Percentiles rank a stretch among this genome's conserved stretches.
phyloP scores from a whole-genome alignment of 352 stramenopile genomes.

The Phytophthora aleatoria region DNA sequence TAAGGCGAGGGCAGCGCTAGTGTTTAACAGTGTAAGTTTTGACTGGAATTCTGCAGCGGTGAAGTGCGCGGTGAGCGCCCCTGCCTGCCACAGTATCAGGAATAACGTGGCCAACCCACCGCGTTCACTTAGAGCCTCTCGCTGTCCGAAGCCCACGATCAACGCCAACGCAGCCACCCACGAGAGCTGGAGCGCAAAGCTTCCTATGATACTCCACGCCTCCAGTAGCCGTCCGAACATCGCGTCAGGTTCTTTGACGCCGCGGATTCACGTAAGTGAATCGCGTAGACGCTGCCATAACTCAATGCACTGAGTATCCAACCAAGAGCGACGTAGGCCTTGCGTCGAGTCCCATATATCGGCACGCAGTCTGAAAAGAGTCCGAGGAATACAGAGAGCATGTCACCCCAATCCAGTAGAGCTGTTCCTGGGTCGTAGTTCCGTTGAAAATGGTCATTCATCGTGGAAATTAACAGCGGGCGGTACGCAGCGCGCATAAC shows the following conservation, averaged over 20 bases:
- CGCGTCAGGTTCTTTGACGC: constrained; percentile 11
- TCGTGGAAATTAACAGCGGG: constrained; percentile 49
- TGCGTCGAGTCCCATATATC: constrained; percentile 80
- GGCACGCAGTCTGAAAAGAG: constrained; percentile 85
- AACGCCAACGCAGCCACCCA: constrained; percentile 49
- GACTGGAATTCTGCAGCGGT: constrained; percentile 34
- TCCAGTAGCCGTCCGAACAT: constrained; percentile 35
- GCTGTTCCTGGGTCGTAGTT: constrained; percentile 39
- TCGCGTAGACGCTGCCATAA: constrained; percentile 12
- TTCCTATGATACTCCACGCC: constrained; percentile 38
- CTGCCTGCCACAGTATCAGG: constrained; percentile 48
- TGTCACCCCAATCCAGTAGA: constrained; percentile 69
- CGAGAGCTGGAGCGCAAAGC: constrained; percentile 43
- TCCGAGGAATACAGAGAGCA: constrained; percentile 84
- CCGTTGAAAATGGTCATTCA: constrained; percentile 41
- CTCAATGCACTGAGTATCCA: constrained; percentile 44
- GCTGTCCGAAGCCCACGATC: constrained; percentile 57
- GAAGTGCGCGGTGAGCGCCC: constrained; percentile 31
- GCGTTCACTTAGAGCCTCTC: constrained; percentile 49
- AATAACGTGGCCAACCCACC: constrained; percentile 52
- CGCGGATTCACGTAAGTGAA: constrained; percentile 12
- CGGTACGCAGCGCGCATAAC: constrained; percentile 46
- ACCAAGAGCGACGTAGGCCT: constrained; percentile 87
- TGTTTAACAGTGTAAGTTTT: constrained; percentile 14
- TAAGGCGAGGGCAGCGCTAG: constrained; percentile 12